Evolutionary conservation across 1,284 basidiomycete species (phyloP).

Genomic region (Ganoderma multipileum): DNA sequence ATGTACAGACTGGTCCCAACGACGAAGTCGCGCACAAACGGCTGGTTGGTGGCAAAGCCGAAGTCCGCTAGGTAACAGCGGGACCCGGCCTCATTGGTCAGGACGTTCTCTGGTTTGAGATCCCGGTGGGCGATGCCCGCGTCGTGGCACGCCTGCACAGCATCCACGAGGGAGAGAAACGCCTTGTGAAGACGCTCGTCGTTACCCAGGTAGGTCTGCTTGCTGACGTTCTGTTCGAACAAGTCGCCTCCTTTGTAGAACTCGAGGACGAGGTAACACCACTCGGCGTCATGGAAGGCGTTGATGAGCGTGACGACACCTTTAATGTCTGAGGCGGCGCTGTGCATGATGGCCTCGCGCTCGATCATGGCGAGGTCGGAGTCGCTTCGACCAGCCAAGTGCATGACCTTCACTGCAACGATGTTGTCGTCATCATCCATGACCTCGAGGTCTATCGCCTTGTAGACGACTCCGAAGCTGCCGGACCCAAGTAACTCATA

Average conservation of each 20-base stretch:
- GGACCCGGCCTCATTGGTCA: constrained; percentile 56
- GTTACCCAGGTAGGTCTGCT: constrained; percentile 54
- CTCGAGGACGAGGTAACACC: constrained; percentile 68
- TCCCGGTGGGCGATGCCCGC: constrained; percentile 73
- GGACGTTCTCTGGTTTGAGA: constrained; percentile 78
- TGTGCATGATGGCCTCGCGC: constrained; percentile 51
- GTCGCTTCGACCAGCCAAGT: constrained; percentile 19
- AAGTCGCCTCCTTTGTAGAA: constrained; percentile 70
- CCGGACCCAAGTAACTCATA: constrained; percentile 38
- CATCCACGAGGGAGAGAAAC: constrained; percentile 69
- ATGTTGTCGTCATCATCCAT: constrained; percentile 14
- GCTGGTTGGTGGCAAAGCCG: constrained; percentile 66
- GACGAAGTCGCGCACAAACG: constrained; percentile 58
- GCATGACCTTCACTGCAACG: constrained; percentile 38
- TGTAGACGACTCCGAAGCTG: constrained; percentile 42
- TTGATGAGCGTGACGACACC: constrained; percentile 66
- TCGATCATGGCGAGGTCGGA: constrained; percentile 7
- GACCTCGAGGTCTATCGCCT: constrained; percentile 35
- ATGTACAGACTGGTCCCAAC: constrained; percentile 61
- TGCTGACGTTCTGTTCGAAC: constrained; percentile 63
- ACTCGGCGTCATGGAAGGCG: constrained; percentile 61
- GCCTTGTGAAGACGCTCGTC: constrained; percentile 56
- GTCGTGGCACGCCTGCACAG: constrained; percentile 66
- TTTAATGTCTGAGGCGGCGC: constrained; percentile 59
- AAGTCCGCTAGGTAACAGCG: constrained; percentile 70